A percentile compares a stretch with the other conserved stretches of the same genome.
Evolutionary conservation across 192 early-diverging fungal genomes (phyloP).

Genomic region (Coemansia sp.): DNA sequence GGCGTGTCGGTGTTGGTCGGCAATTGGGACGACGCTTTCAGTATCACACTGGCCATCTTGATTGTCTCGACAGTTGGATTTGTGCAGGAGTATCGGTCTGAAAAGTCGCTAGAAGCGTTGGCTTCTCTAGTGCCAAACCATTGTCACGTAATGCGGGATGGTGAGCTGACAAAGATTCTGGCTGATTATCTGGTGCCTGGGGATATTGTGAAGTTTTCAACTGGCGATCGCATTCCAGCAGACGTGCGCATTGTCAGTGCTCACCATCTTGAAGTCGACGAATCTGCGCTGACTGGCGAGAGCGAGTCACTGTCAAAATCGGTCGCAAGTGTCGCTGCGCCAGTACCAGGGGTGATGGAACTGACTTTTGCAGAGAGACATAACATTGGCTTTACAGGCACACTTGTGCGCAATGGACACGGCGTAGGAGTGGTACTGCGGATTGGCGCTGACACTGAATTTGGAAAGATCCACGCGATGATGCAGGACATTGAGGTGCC

Average conservation of each 20-base stretch:
- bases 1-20: conserved; percentile 72
- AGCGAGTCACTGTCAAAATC: conserved; percentile 83
- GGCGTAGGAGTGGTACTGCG: conserved; percentile 89
- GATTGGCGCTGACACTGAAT: conserved; percentile 86
- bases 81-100: conserved; percentile 90
- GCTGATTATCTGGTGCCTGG: conserved; percentile 89
- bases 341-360: conserved; percentile 22
- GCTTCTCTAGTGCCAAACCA: conserved; percentile 85
- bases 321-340: conserved; percentile 49
- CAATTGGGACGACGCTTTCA: conserved; percentile 83
- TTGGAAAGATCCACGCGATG: conserved; percentile 91
- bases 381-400: conserved; percentile 97
- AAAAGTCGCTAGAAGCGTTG: conserved; percentile 89
- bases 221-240: conserved; percentile 92
- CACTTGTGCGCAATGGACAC: conserved; percentile 83
- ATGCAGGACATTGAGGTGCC: conserved; percentile 90
- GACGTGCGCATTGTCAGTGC: conserved; percentile 80
- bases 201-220: conserved; percentile 82
- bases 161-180: conserved; percentile 55
- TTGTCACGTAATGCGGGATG: conserved; percentile 76
- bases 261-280: conserved; percentile 86
- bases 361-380: conserved; percentile 48
- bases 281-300: conserved; percentile 92
- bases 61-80: conserved; percentile 87
- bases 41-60: conserved; percentile 77